phyloP scores from a whole-genome alignment of 371 early-diverging fungal species.

The Lichtheimia hyalospora region DNA sequence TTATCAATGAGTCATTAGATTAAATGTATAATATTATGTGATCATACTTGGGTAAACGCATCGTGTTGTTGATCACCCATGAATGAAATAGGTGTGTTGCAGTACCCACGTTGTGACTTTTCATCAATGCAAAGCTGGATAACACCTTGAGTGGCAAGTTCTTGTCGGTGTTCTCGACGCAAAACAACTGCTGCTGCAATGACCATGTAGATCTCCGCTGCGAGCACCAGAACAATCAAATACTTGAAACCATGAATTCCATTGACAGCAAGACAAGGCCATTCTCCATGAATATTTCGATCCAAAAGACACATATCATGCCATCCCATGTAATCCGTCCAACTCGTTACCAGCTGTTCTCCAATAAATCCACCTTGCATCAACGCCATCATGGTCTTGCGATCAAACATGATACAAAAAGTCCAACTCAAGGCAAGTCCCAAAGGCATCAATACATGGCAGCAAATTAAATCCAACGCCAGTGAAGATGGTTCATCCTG shows the following conservation, averaged over 20 bases:
- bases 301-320: constrained; percentile 15
- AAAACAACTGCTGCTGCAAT: constrained; percentile 1
- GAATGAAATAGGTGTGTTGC: background rate
- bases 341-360: too few species aligned
- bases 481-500: background rate
- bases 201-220: constrained; percentile 22
- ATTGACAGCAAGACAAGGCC: constrained; percentile 18
- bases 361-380: background rate
- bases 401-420: constrained; percentile 41
- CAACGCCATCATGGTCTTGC: constrained; percentile 21
- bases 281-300: background rate
- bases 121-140: constrained; percentile 1
- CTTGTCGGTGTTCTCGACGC: background rate
- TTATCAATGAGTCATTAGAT: too few species aligned
- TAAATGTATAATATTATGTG: too few species aligned
- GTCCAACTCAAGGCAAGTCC: constrained; percentile 43
- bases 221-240: constrained; percentile 30
- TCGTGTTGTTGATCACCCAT: constrained; percentile 4
- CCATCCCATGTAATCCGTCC: too few species aligned
- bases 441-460: constrained; percentile 41
- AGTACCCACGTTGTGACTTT: background rate
- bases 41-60: background rate
- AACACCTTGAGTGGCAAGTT: background rate
- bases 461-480: constrained; percentile 20
- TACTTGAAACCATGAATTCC: constrained; percentile 26